Evolutionary conservation across 169 alveolate genomes (phyloP), one percentile per base, ranked within the genome.

Genomic region (Babesia bigemina): DNA sequence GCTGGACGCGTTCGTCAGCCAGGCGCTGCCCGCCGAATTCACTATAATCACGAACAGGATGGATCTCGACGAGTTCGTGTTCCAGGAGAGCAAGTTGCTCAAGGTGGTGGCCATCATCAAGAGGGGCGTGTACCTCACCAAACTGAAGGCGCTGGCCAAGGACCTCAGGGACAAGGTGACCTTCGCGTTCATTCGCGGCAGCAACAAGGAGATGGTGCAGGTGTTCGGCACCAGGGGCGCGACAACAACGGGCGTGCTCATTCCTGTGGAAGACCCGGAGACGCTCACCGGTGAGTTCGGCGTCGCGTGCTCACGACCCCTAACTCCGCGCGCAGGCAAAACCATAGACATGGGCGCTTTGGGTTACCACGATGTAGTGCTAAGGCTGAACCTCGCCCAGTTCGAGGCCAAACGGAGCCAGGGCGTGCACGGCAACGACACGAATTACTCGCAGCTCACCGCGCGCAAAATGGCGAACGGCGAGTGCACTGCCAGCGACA

Each of bases 401-500:
- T 67, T 58, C 28, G 88, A 81, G 75, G 84, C 67, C 28, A 28
- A 55, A 36, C 47, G 69, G 8, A 17, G 22, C 28, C 81, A 71
- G 39, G 61, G 70, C n/a, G n/a, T 29, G 10, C 26, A 59, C 56
- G 88, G 84, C 8, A 75, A 56, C 59, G 52, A 69, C 9, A 71
- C 86, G 21, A 52, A 55, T 19, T 90, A 90, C 55, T 79, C 83
- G 39, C 87, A 90, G 71, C 74, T 90, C 45, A 90, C 87, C 13
- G 85, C 63, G 48, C 53, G 70, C 13, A 55, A 63, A 49, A 53
- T 83, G 79, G 91, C 84, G 11, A 28, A 85, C 0, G 94, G 94
- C 21, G 91, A 90, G 22, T 90, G 94, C 66, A 63, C 66, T n/a
- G 75, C 67, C 26, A 84, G 74, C 12, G 94, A 90, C 55, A 84